A percentile compares a stretch with the other conserved stretches of the same genome.
phyloP scores from a whole-genome alignment of 163 green algal genomes.

The Botryococcus braunii region DNA sequence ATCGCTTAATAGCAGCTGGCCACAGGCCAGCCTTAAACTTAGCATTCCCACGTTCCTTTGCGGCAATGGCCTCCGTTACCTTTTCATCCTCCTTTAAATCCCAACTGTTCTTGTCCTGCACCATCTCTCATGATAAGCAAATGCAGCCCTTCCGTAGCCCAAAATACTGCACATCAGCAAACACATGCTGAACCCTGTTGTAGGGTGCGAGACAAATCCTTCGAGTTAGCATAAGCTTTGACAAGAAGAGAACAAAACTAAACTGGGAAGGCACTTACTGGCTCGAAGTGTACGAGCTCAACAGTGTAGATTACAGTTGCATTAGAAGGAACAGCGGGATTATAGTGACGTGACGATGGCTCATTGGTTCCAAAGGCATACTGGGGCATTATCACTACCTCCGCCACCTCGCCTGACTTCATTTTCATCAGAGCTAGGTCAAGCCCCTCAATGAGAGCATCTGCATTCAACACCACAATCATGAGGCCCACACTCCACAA shows the following conservation, averaged over 20 bases:
- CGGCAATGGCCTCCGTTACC: conserved; percentile 29
- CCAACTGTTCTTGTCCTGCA: conserved; percentile 80
- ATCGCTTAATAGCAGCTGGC: conserved; percentile 40
- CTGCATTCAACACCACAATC: conserved; percentile 24
- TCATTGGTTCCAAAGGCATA: conserved; percentile 36
- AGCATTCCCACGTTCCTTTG: conserved; percentile 68
- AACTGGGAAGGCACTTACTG: no score
- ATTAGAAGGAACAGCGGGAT: conserved; percentile 39
- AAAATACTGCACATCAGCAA: no score
- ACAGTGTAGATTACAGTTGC: conserved; percentile 57
- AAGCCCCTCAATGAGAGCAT: conserved; percentile 66
- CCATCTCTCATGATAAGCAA: no score
- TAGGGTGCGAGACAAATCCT: no score
- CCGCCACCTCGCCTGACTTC: conserved; percentile 69
- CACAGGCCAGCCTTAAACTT: conserved; percentile 59
- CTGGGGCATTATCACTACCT: conserved; percentile 53
- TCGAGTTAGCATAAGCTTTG: no score
- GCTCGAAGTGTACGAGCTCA: conserved; percentile 57
- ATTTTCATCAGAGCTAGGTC: conserved; percentile 81
- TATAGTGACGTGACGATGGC: background rate
- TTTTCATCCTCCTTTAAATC: conserved; percentile 81
- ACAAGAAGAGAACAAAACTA: no score
- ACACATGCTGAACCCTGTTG: no score
- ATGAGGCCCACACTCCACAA: no score
- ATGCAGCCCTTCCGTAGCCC: no score